phyloP scores from a whole-genome alignment of 495 filamentous ascomycete genomes.

The Haplographium delicatum region DNA sequence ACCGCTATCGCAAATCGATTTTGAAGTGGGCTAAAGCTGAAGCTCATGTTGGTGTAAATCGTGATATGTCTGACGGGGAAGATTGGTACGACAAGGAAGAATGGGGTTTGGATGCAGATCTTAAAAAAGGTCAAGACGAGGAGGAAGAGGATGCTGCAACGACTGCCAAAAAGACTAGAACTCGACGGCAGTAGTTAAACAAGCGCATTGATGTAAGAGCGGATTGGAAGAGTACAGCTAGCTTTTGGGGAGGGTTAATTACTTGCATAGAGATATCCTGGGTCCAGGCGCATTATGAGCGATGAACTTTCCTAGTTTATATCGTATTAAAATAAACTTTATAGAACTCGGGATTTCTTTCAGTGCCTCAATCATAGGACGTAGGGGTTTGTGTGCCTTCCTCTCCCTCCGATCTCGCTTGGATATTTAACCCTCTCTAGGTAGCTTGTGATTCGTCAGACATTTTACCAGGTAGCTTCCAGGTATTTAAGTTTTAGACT shows the following conservation, averaged over 20 bases:
- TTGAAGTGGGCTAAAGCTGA: conserved; percentile 84
- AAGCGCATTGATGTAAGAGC: no score
- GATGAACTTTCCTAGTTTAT: background rate
- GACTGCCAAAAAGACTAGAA: conserved; percentile 71
- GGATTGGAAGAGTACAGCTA: no score
- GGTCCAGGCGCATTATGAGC: background rate
- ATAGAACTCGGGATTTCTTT: no score
- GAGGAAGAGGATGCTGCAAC: conserved; percentile 75
- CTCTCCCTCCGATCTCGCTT: no score
- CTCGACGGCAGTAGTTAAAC: conserved; percentile 41
- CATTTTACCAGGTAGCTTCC: no score
- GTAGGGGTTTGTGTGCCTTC: no score
- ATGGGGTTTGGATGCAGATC: conserved; percentile 77
- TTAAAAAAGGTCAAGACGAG: conserved; percentile 89
- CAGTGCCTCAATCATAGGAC: no score
- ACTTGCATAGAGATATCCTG: background rate
- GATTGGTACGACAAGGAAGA: conserved; percentile 93
- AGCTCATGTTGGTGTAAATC: conserved; percentile 61
- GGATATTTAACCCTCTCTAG: no score
- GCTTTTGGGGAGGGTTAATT: background rate
- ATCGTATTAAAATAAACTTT: no score
- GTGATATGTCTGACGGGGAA: conserved; percentile 79
- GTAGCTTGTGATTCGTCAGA: no score
- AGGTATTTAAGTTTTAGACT: no score
- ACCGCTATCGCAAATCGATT: conserved; percentile 72